phyloP scores from a whole-genome alignment of 2,329 filamentous ascomycete genomes.

The Fusarium papillatum region DNA sequence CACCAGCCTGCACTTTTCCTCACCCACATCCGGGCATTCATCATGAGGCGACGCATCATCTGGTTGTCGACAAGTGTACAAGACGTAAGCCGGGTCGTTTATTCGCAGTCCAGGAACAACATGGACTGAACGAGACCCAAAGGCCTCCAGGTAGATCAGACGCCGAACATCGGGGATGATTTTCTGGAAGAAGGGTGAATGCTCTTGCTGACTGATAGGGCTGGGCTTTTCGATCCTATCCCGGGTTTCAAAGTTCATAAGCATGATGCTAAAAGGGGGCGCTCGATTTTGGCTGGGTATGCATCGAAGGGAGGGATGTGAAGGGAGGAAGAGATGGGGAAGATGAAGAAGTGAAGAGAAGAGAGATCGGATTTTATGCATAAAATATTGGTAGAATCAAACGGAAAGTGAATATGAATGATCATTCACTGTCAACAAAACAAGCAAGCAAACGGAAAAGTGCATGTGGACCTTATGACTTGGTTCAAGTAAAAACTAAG shows the following conservation, averaged over 20 bases:
- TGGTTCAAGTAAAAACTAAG: not conserved
- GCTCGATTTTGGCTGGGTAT: not conserved
- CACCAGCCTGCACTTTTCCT: not conserved
- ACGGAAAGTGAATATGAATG: not conserved
- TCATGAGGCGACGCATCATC: not conserved
- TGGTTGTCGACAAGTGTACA: not conserved
- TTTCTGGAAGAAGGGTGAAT: not conserved
- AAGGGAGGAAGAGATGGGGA: not conserved
- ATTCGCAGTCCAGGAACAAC: not conserved
- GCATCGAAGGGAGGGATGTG: not conserved
- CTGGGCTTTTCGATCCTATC: not conserved
- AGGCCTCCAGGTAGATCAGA: not conserved
- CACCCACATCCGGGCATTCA: not conserved
- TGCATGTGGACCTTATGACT: not conserved
- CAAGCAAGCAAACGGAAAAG: not conserved
- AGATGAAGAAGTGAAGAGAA: not conserved
- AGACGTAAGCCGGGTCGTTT: no score
- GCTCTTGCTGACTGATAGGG: not conserved
- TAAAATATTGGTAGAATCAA: not conserved
- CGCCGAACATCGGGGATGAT: not conserved
- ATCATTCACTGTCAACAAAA: not conserved
- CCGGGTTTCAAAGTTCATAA: not conserved
- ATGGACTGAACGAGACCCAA: not conserved
- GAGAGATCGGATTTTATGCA: not conserved
- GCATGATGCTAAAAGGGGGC: not conserved